Conservation (phyloP, 768 basidiomycete species). For the Lentinula lateritia region DNA sequence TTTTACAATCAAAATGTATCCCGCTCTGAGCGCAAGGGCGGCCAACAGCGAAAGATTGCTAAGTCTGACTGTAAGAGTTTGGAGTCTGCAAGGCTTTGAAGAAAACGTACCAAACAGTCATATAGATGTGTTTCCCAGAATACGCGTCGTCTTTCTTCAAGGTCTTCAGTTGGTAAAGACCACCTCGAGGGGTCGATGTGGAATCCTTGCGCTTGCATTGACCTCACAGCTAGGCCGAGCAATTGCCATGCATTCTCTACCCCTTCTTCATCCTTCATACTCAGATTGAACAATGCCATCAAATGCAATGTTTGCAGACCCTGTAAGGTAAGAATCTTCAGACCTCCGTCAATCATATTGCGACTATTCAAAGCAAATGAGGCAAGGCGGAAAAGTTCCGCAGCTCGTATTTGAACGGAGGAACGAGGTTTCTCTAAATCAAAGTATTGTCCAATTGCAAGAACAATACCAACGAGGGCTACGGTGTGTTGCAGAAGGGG, state of each 20-base stretch:
- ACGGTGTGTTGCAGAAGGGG: slow-evolving; percentile 14
- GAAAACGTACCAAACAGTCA: slow-evolving; percentile 14
- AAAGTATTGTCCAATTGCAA: slow-evolving; percentile 16
- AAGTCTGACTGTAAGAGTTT: neutral
- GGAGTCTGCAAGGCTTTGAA: neutral
- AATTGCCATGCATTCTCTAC: slow-evolving; percentile 19
- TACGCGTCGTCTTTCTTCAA: slow-evolving; percentile 17
- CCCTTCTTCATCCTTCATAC: slow-evolving; percentile 13
- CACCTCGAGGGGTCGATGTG: slow-evolving; percentile 19
- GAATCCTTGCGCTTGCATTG: slow-evolving; percentile 19
- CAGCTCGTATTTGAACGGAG: slow-evolving; percentile 7
- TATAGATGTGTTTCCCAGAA: slow-evolving; percentile 18
- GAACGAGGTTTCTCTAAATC: slow-evolving; percentile 12
- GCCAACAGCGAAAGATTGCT: slow-evolving; percentile 20
- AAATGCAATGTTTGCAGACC: slow-evolving; percentile 17
- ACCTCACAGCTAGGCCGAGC: slow-evolving; percentile 17
- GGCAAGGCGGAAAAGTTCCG: slow-evolving; percentile 14
- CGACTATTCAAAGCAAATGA: slow-evolving; percentile 12
- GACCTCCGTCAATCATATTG: slow-evolving; percentile 9
- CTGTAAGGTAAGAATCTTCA: slow-evolving; percentile 15
- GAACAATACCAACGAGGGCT: slow-evolving; percentile 11
- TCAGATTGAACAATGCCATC: slow-evolving; percentile 16
- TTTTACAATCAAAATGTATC: slow-evolving; percentile 18
- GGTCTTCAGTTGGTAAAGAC: slow-evolving; percentile 12
- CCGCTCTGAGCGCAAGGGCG: slow-evolving; percentile 16